Base-by-base conservation (phyloP, 2,329 filamentous ascomycete species). In the Talaromyces sp. region DNA sequence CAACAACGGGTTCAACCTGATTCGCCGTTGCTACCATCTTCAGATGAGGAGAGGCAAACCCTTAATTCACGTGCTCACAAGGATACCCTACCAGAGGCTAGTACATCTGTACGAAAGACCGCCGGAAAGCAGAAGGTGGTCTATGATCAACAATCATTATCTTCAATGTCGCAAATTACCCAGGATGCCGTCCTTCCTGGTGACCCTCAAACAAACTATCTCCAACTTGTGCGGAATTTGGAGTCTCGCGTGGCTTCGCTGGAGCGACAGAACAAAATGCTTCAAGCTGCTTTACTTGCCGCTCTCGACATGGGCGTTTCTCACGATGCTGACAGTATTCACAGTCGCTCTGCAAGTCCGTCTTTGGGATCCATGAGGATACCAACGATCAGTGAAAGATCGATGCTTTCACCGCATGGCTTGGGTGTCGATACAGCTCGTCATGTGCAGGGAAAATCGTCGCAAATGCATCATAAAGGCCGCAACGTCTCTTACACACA, bases 231-330 rank as follows among this genome's bases (percentile, higher is more conserved):
- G 3, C 61, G 71, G 13, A 68, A 71, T n/a, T 73, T 79, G 7
- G 77, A 80, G 65, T 73, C 74, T 17, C 77, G 77, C 17, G 72
- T 80, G 41, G 72, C 74, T 9, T 73, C 75, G 25, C 74, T 80
- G 8, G 78, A 80, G 64, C 77, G 75, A 15, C 78, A 80, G 60
- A 80, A 80, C 68, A 75, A 76, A 63, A 73, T 79, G 61, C 75
- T 80, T 11, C 78, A 79, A 41, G 78, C 78, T 6, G 78, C 78
- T 39, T 73, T 80, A 10, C 67, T 79, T 37, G 77, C 78, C 1
- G 77, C 78, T 6, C 68, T 80, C 33, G 76, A 79, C 61, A 74
- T 74, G 6, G 76, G 76, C 7, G 72, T 71, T 35, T 77, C 75
- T 49, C 72, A 71, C 19, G 72, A 73, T 45, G 63, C 73, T 3